Evolutionary conservation across 2,329 filamentous ascomycete genomes (phyloP), one percentile per base, ranked within the genome.

Genomic region (Hypocrella siamensis): DNA sequence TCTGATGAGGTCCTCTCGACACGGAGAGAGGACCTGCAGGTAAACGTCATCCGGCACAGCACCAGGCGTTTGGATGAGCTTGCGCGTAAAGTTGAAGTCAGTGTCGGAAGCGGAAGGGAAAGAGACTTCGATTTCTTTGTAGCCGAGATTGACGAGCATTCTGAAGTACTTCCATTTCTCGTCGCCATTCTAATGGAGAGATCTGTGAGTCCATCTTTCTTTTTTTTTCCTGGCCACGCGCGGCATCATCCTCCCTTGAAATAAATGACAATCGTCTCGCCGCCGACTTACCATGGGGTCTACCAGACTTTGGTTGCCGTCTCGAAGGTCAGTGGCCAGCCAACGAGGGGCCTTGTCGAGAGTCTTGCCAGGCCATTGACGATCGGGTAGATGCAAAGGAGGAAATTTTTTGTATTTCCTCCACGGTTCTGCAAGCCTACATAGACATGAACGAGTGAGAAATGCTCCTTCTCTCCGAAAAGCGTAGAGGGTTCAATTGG

Each of bases 111-210:
- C 85, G 0, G 85, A 93, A 31, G 88, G 88, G 59, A 93, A 96
- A 4, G 86, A 90, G 15, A 94, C 79, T 53, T 96, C 88, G 42
- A 96, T 94, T 60, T 96, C 88, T 61, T 94, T 96, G 68, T 92
- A 96, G 45, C 90, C 88, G 31, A 94, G 68, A 38, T 88, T 75
- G 47, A 79, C 74, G 33, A 96, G 73, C 84, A 93, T 92, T 58
- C 86, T 77, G 66, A 96, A 96, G 67, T 86, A 96, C 38, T 68
- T 66, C 74, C 80, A 90, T 61, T 96, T 96, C 65, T 94, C 85
- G 30, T 93, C 83, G 43, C 84, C 84, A 49, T 84, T 90, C 83
- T 90, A 46, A 17, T 10, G 14, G 22, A 18, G 17, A 18, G n/a
- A 10, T 25, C 12, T 30, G n/a, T 29, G 32, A 26, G 12, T 12